These are phyloP conservation scores for Daedaleopsis sinensis DNA, from an alignment of 768 basidiomycete genomes.

Conservation along the genomic window DNA sequence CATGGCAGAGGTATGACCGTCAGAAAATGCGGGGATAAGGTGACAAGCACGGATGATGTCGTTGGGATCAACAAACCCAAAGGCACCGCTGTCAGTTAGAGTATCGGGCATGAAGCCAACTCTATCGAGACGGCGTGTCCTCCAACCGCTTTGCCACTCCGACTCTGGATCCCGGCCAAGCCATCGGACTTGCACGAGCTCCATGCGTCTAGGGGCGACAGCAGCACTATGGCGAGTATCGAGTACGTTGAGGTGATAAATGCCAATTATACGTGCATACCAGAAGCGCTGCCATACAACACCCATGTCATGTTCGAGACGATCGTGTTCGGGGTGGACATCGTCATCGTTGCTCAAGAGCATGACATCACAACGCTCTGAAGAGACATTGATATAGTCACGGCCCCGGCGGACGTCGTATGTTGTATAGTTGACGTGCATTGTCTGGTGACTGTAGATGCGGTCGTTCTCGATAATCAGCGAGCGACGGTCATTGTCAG, in stretches of 20 bases:
- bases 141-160: conserved; percentile 30
- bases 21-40: conserved; percentile 44
- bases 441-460: conserved; percentile 25
- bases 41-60: conserved; percentile 43
- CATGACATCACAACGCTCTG: conserved; percentile 37
- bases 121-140: conserved; percentile 40
- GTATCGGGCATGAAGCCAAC: conserved; percentile 36
- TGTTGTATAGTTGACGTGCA: conserved; percentile 44
- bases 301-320: no score
- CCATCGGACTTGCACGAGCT: conserved; percentile 47
- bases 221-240: no score
- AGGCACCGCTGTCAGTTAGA: conserved; percentile 36
- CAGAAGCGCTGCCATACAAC: no score
- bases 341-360: conserved; percentile 16
- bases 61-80: conserved; percentile 50
- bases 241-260: conserved; percentile 36
- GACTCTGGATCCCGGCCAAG: no score
- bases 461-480: background rate
- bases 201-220: conserved; percentile 14
- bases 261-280: conserved; percentile 32
- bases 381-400: conserved; percentile 44
- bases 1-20: conserved; percentile 22
- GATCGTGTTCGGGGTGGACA: conserved; percentile 10
- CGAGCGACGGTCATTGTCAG: no score
- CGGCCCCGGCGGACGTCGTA: conserved; percentile 45